Base-by-base conservation (phyloP, 768 basidiomycete species). In the Trametes cingulata region DNA sequence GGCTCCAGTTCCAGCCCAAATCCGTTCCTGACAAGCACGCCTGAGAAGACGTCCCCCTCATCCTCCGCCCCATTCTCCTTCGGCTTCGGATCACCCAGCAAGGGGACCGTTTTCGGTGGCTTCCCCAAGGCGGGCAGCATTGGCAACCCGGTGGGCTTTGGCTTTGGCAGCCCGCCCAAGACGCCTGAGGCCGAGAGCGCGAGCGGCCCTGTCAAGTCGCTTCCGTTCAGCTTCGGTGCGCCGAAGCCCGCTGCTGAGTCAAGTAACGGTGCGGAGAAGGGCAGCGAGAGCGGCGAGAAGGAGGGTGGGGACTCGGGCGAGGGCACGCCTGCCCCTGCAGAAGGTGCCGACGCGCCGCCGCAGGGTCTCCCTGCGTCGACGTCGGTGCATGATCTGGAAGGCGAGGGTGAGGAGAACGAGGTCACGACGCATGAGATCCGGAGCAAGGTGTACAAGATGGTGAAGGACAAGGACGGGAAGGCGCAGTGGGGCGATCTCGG, bases 381-480 rank as follows among this genome's bases (percentile, higher is more conserved):
- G 6, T 66, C 65, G 5, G 42, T 63, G 35, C 84, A 87, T 62
- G 89, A 90, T 63, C 77, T 77, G 53, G 89, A 90, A 60, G 90
- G 91, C 12, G 86, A 86, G 66, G 91, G 91, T 27, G 91, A 93
- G 73, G 88, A 93, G 69, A 80, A 87, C 40, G 91, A 93, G 68
- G 85, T 85, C 60, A 91, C 88, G 3, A 73, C 74, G 27, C 79
- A 88, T 70, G 73, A 76, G 45, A 76, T 83, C 48, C 83, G 78
- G 70, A 73, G 82, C 48, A 91, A 88, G 70, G 84, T 85, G 24
- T 90, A 77, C 68, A 82, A 80, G 68, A 67, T 91, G 69, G 74
- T 74, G 60, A 85, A 82, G 72, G 72, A 75, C 15, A 75, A 77
- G 13, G 80, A 81, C 60, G 70, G 79, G 60, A 63, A 72, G 54